Evolutionary conservation across 139 green algal species (phyloP).

Genomic region (Picochlorum costavermella): DNA sequence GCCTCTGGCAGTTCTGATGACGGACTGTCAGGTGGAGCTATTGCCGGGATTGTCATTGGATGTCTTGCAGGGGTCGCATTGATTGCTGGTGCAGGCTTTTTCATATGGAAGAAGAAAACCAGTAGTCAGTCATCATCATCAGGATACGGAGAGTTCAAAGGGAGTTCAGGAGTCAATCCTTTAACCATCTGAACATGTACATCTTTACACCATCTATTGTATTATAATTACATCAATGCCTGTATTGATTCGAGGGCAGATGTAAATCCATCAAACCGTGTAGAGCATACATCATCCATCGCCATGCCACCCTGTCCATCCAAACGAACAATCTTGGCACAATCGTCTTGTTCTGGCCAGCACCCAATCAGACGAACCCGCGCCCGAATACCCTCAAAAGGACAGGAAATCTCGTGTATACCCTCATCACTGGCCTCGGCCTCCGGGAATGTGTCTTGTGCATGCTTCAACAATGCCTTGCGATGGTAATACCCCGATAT

Average conservation of each 20-base stretch:
- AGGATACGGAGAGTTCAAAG: too few relatives aligned
- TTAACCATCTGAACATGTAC: too few relatives aligned
- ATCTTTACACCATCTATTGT: too few relatives aligned
- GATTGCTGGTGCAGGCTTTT: neutral
- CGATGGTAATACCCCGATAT: neutral
- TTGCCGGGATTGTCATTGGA: conserved; percentile 10
- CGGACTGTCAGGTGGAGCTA: conserved; percentile 2
- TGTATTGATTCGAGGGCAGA: too few relatives aligned
- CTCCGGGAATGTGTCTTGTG: neutral
- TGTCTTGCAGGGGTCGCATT: conserved; percentile 4
- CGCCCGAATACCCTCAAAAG: neutral
- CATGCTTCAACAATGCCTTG: neutral
- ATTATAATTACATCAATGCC: too few relatives aligned
- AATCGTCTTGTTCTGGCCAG: conserved; percentile 1
- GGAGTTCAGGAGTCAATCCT: too few relatives aligned
- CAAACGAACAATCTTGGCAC: neutral
- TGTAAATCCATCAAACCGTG: too few relatives aligned
- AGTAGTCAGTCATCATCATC: neutral
- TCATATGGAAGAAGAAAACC: neutral
- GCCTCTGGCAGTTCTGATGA: neutral
- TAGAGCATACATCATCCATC: neutral
- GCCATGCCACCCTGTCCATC: neutral
- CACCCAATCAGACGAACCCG: neutral
- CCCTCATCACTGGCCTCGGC: neutral
- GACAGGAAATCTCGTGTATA: neutral